phyloP scores from a whole-genome alignment of 768 basidiomycete species.

The Auricularia cornea region DNA sequence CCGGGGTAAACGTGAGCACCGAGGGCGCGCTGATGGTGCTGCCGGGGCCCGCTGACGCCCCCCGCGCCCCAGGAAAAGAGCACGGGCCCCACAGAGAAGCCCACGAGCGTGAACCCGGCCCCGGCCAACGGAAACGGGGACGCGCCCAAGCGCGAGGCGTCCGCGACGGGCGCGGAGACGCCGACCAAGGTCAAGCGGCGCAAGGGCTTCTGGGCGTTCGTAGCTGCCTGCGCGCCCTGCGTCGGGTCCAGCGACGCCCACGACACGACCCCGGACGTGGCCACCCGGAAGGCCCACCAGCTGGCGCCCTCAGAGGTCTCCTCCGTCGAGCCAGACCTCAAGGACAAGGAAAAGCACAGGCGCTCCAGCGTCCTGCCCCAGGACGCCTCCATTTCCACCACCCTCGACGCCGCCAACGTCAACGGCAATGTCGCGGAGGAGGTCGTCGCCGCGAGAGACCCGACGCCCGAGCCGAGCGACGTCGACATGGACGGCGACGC shows the following conservation, averaged over 20 bases:
- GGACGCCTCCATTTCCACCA: conserved; percentile 1
- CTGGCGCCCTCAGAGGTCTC: background rate
- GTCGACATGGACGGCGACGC: conserved; percentile 7
- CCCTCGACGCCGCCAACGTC: background rate
- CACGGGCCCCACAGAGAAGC: too few species aligned
- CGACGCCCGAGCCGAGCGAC: background rate
- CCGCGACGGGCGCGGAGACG: background rate
- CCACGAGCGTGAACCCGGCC: too few species aligned
- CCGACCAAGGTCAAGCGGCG: background rate
- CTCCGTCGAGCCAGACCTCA: background rate
- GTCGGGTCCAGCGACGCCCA: background rate
- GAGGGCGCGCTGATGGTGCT: too few species aligned
- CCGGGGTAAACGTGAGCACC: too few species aligned
- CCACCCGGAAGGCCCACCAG: background rate
- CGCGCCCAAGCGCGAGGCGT: background rate
- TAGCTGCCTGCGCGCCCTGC: background rate
- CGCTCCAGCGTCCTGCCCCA: background rate
- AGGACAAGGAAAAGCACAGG: background rate
- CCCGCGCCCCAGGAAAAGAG: too few species aligned
- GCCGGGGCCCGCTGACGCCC: too few species aligned
- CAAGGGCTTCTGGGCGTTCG: conserved; percentile 1
- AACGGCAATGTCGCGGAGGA: background rate
- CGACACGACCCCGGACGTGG: background rate
- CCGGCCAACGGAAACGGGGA: too few species aligned
- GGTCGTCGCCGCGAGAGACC: background rate